These are phyloP conservation scores for Leccinum glutinopallens DNA, from an alignment of 1,284 basidiomycete species.

Conservation along the genomic window DNA sequence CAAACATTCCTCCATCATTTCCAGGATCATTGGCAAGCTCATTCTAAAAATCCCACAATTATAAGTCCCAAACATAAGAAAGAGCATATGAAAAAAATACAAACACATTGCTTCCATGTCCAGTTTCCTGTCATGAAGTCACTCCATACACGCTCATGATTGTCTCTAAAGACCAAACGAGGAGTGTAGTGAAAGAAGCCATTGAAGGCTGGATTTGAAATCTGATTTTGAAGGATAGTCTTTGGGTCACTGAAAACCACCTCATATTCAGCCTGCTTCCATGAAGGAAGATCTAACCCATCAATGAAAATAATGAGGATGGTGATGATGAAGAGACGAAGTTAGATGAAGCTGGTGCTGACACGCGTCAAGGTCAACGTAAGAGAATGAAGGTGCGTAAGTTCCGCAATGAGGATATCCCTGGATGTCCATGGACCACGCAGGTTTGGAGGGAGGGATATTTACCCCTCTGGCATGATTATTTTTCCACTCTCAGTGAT, in stretches of 20 bases:
- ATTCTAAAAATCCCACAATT: neutral
- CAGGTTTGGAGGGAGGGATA: no score
- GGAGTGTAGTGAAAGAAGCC: neutral
- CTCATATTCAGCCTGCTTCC: neutral
- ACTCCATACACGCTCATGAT: neutral
- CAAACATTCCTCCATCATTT: neutral
- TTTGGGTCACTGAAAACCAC: neutral
- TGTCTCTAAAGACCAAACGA: neutral
- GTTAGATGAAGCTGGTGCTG: no score
- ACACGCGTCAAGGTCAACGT: no score
- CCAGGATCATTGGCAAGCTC: neutral
- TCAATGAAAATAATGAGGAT: neutral
- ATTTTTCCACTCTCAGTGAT: no score
- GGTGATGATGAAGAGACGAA: no score
- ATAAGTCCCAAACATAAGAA: neutral
- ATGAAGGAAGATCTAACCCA: neutral
- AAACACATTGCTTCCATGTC: neutral
- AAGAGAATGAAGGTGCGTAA: no score
- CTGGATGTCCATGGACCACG: no score
- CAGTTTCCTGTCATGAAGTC: neutral
- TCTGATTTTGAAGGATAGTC: neutral
- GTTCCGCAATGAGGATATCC: no score
- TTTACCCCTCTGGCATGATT: no score
- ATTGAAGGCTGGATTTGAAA: conserved; percentile 1
- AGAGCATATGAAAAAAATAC: no score